Evolutionary conservation across 129 eudicot species (phyloP).

Genomic region (Pulicaria dysenterica): DNA sequence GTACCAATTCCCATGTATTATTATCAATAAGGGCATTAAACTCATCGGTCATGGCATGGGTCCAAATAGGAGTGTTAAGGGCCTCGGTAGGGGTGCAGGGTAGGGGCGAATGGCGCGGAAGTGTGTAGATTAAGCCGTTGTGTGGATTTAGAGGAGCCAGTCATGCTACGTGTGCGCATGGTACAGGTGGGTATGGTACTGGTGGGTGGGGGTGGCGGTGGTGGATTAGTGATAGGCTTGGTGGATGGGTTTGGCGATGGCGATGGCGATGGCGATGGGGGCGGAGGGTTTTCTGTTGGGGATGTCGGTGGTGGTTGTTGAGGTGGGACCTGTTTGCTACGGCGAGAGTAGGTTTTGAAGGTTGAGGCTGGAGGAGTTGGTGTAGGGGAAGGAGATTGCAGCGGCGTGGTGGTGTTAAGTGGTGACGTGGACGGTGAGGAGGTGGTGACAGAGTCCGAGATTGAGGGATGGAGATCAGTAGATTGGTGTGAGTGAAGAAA

Average conservation of each 20-base stretch:
- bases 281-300: too few species aligned
- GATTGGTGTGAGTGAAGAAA: not conserved
- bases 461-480: not conserved
- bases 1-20: too few species aligned
- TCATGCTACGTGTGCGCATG: not conserved
- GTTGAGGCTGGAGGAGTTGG: not conserved
- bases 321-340: not conserved
- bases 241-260: too few species aligned
- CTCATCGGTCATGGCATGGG: too few species aligned
- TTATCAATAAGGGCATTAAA: too few species aligned
- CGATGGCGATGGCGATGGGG: too few species aligned
- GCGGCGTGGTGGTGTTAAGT: too few species aligned
- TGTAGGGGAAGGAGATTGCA: too few species aligned
- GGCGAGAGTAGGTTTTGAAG: not conserved
- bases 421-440: too few species aligned
- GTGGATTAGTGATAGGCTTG: not conserved
- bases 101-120: not conserved
- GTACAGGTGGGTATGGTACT: not conserved
- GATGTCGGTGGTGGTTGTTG: not conserved
- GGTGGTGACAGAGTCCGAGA: slow-evolving; percentile 1
- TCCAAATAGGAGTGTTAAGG: too few species aligned
- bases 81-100: not conserved
- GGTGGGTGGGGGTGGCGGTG: not conserved
- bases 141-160: not conserved
- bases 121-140: not conserved